phyloP scores from a whole-genome alignment of 2,329 filamentous ascomycete species.

The Aspergillus hortae region DNA sequence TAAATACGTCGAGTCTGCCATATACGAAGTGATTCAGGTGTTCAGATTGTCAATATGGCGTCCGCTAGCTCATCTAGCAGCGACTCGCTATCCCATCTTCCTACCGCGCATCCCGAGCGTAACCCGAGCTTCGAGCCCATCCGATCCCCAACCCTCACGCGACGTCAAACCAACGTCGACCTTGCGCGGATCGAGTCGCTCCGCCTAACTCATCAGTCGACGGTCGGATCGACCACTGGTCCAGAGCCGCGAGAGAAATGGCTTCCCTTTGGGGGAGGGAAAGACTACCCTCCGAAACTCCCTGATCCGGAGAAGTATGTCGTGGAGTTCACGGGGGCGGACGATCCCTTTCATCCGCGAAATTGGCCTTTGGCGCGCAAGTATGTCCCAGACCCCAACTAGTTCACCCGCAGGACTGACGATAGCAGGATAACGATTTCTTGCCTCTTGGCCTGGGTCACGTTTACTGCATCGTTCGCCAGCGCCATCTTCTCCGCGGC shows the following conservation, averaged over 20 bases:
- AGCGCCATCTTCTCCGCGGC: slow-evolving; percentile 66
- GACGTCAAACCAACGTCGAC: slow-evolving; percentile 23
- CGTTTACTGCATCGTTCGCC: slow-evolving; percentile 49
- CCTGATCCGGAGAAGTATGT: slow-evolving; percentile 53
- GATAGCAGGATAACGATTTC: slow-evolving; percentile 14
- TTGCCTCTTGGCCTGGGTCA: slow-evolving; percentile 37
- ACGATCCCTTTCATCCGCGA: slow-evolving; percentile 43
- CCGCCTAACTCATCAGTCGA: slow-evolving; percentile 23
- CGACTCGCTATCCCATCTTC: neutral
- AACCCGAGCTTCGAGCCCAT: neutral
- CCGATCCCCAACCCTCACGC: slow-evolving; percentile 10
- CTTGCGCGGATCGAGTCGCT: slow-evolving; percentile 27
- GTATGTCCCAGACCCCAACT: neutral
- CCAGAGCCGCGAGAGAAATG: slow-evolving; percentile 21
- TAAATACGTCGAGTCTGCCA: neutral
- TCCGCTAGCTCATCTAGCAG: neutral
- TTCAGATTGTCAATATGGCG: neutral
- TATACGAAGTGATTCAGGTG: neutral
- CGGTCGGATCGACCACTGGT: slow-evolving; percentile 20
- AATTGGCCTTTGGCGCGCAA: neutral
- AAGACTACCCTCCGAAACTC: slow-evolving; percentile 35
- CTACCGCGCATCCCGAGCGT: slow-evolving; percentile 1
- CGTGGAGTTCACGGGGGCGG: slow-evolving; percentile 50
- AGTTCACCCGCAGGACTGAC: neutral
- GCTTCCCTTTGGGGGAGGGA: slow-evolving; percentile 21